Base-by-base conservation (phyloP, 176 grass and related monocot species). In the Hordeum vulgare region DNA sequence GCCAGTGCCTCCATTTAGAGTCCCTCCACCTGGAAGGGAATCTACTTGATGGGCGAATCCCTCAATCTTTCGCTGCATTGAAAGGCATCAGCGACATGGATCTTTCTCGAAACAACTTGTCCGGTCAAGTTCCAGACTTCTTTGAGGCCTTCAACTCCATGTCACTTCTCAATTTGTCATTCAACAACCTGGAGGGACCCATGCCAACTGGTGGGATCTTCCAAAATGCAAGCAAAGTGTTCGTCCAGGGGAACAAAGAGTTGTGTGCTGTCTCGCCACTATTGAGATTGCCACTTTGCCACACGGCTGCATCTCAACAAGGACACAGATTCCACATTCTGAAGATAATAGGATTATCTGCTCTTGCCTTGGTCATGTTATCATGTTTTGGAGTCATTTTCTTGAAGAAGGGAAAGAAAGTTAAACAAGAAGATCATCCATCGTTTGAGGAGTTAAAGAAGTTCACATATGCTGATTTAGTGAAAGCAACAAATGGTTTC, bases 111-210 rank as follows among this genome's bases (percentile, higher is more conserved):
- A 93, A 90, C 83, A 90, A 90, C 15, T 40, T 93, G 8, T 85
- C 77, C 1, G 91, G 91, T 18, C 6, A 37, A 40, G 80, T 91
- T 9, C 90, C 90, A 6, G 57, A 75, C 0, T 86, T 85, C 35
- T 82, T 89, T 0, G 23, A 23, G 8, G 25, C 56, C 2, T 82
- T 86, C 0, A 65, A 0, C 0, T 58, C 9, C 37, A 6, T 92
- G 29, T 47, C 54, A 18, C 23, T 80, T 64, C 80, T 92, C 12
- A 86, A 92, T 29, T 66, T 92, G 3, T 81, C 87, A 3, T 92
- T 89, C 75, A 92, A 92, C 26, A 70, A 92, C 27, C 23, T 92
- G 0, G 84, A 86, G 4, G 90, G 87, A 20, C 80, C 47, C 17
- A 71, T 92, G 23, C 90, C 84, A 66, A 21, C 14, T 6, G 70